Percentiles rank a stretch among this genome's conserved stretches.
Conservation (phyloP, 495 filamentous ascomycete species). For the Aspergillus saccharolyticus region DNA sequence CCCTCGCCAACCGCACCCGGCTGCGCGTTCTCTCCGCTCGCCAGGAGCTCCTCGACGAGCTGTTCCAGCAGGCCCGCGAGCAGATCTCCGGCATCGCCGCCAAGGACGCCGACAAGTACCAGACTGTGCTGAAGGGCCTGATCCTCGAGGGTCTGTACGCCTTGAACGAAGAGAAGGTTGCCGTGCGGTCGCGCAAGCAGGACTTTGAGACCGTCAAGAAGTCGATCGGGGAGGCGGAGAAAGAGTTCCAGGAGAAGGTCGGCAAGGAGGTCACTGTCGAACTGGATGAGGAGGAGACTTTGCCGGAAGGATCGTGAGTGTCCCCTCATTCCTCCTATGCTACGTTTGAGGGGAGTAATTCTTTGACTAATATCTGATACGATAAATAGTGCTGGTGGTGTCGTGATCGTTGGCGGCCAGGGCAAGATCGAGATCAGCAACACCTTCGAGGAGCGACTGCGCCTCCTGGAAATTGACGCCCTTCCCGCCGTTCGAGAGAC, state of each 20-base stretch:
- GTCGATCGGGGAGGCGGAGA: constrained; percentile 66
- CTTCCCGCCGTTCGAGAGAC: constrained; percentile 78
- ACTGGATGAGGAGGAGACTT: constrained; percentile 73
- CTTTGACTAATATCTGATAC: constrained; percentile 10
- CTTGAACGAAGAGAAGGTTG: constrained; percentile 71
- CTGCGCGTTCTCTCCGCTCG: constrained; percentile 78
- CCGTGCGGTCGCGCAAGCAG: constrained; percentile 68
- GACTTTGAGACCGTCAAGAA: constrained; percentile 69
- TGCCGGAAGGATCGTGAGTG: constrained; percentile 82
- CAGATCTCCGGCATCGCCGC: constrained; percentile 57
- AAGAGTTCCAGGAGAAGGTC: constrained; percentile 73
- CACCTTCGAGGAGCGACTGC: constrained; percentile 88
- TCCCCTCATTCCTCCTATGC: not conserved
- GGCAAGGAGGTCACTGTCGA: constrained; percentile 57
- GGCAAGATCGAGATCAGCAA: constrained; percentile 99
- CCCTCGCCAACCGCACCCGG: constrained; percentile 89
- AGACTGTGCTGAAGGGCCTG: constrained; percentile 67
- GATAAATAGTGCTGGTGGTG: constrained; percentile 67
- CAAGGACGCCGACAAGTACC: constrained; percentile 68
- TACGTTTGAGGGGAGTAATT: constrained; percentile 6
- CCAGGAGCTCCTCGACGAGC: constrained; percentile 85
- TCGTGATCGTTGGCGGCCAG: constrained; percentile 69
- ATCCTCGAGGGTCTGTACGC: constrained; percentile 88
- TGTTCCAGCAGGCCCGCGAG: constrained; percentile 74
- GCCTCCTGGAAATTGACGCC: constrained; percentile 74